phyloP scores from a whole-genome alignment of 2,329 filamentous ascomycete genomes.

The Fusarium acutatum region DNA sequence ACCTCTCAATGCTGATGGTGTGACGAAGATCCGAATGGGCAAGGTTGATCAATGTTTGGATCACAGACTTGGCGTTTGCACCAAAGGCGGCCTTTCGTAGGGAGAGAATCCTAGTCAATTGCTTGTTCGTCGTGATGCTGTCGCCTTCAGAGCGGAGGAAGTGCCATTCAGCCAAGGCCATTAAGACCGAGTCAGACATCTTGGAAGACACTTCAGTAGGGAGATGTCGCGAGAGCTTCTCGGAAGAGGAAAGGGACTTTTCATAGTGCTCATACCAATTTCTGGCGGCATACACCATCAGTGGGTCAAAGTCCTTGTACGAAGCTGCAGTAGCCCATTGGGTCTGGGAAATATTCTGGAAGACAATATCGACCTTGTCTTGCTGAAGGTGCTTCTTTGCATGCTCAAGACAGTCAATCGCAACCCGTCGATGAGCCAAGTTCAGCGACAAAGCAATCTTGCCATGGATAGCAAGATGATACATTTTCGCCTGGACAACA shows the following conservation, averaged over 20 bases:
- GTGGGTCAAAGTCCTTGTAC: background rate
- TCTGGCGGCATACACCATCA: background rate
- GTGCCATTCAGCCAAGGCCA: background rate
- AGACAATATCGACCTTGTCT: background rate
- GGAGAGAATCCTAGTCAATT: background rate
- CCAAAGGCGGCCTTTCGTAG: background rate
- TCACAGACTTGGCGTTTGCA: background rate
- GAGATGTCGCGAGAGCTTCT: background rate
- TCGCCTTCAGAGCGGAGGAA: background rate
- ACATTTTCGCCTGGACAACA: background rate
- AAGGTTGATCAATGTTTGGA: background rate
- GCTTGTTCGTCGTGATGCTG: background rate
- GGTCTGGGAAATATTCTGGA: background rate
- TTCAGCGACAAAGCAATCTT: background rate
- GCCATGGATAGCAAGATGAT: background rate
- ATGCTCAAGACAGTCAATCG: background rate
- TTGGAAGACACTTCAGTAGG: fast-evolving
- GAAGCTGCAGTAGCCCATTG: background rate
- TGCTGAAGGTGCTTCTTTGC: background rate
- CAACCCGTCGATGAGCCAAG: background rate
- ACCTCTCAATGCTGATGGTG: background rate
- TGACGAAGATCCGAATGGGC: background rate
- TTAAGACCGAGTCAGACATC: background rate
- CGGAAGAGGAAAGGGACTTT: background rate
- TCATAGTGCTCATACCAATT: background rate